Base-by-base conservation (phyloP, 2,329 filamentous ascomycete species). In the Biscogniauxia sp. region DNA sequence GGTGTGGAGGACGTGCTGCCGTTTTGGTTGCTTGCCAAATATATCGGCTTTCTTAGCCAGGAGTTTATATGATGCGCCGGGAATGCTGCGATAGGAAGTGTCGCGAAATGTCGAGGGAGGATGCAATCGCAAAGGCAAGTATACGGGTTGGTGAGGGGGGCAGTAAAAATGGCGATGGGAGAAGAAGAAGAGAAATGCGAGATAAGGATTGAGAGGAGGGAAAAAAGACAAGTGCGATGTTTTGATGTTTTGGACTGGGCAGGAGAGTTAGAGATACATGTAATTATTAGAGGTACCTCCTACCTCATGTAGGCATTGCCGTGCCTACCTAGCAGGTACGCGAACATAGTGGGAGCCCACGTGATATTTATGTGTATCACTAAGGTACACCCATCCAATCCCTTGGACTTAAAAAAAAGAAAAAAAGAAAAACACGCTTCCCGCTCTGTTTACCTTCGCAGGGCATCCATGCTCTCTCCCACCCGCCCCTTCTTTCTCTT, bases 1-100 rank as follows among this genome's bases (percentile, higher is more conserved):
- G 64, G 58, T 69, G 62, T 50, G 55, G 52, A 59, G 28, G 26
- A 59, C 50, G 51, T 45, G 50, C n/a, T 23, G 45, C 51, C 37
- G 37, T 15, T 45, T 45, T 45, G 37, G 6, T 11, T 15, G 17
- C 5, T 17, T n/a, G 17, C 37, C 5, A 45, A 13, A n/a, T 45
- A 3, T 17, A n/a, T 45, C 37, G 7, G 37, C 2, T 45, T 5
- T 45, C 15, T 45, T 45, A n/a, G 2, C 37, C 11, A n/a, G 6
- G 37, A n/a, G n/a, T 6, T 32, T 32, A 32, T 32, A 32, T 32
- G 28, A 32, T 32, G 7, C 9, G 28, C 28, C 20, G 23, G 37
- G 15, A 19, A 53, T 37, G 3, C 20, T 54, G 25, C 20, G 26
- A 26, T 20, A 19, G 11, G 54, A 37, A 5, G n/a, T 37, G 28